Base-by-base conservation (phyloP, 1,284 basidiomycete genomes). In the Sparassis latifolia region DNA sequence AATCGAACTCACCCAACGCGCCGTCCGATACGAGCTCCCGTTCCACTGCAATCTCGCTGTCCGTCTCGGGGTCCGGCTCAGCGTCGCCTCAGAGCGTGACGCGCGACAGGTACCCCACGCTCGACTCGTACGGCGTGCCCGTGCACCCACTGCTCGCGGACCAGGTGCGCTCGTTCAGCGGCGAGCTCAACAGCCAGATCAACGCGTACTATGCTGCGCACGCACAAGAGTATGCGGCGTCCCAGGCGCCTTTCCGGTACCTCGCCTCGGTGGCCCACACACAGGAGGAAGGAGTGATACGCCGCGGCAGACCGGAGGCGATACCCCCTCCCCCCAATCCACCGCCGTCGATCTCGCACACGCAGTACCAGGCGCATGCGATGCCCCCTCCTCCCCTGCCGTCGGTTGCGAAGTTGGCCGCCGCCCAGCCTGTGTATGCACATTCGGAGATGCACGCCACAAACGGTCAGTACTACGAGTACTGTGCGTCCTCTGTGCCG, bases 131-230 rank as follows among this genome's bases (percentile, higher is more conserved):
- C 49, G 60, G 59, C 10, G 54, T 55, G 30, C 52, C 54, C 32
- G 76, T 80, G 29, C 84, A 86, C 60, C 80, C 82, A 3, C 76
- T 71, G 50, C 67, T 87, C 44, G 74, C 82, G 7, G 74, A 77
- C 52, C 80, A 86, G 54, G 70, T 84, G 55, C 69, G 72, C 53
- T 66, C 68, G 38, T 85, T 86, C 58, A 79, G 83, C 6, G 78
- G 76, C 0, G 70, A 75, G 44, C 75, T 86, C 53, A 72, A 74
- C 30, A 68, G 69, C 10, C 82, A 82, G 62, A 73, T 85, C 49
- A 57, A 52, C 32, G 53, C 53, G 44, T 56, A 57, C 40, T 59
- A 57, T 45, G 38, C 41, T 2, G 33, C 40, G 45, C 10, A 27
- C 12, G 43, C 47, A 27, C 38, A 52, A 20, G 20, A 20, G 20